Base-by-base conservation (phyloP, 2,329 filamentous ascomycete species). In the Periconia macrospinosa region DNA sequence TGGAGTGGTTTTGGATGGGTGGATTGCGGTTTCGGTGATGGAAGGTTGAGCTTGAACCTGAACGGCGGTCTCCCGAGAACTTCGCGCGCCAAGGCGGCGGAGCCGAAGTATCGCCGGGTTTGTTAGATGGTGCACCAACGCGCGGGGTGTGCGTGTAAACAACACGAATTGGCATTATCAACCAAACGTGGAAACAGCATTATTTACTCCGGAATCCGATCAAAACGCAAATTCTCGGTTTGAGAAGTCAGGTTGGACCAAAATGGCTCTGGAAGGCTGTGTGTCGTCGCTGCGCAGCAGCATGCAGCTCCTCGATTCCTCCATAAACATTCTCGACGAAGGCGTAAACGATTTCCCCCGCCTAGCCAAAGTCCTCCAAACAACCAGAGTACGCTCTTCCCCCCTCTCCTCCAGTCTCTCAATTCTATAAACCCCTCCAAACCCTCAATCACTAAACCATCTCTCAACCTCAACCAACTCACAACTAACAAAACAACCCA, bases 301-400 rank as follows among this genome's bases (percentile, higher is more conserved):
- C 49, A 82, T 87, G 64, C 80, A 83, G 53, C 73, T 86, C 14
- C 80, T 88, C 37, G 82, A 86, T 53, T 86, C 83, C 17, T 85
- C 83, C 49, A 86, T 87, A 68, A 78, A 77, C 54, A 86, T 85
- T 47, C 79, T 88, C 48, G 84, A 86, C 60, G 75, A 79, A 30
- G 84, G 84, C 50, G 83, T 87, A 44, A 83, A 79, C 68, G 85
- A 88, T 72, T 86, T 86, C 61, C 84, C 84, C 47, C 81, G 85
- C 42, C 71, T 88, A 17, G 77, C 77, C 55, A 86, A 85, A 71
- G 84, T 87, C 50, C 77, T 88, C 1, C 83, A 86, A 63, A 85
- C 84, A 6, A 86, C 83, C 50, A 68, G 84, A 60, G 84, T 86
- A 79, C 46, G 79, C 30, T 19, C 2, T 30, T 27, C 6, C 42